Evolutionary conservation across 768 basidiomycete species (phyloP).

Genomic region (Russula olivacea): DNA sequence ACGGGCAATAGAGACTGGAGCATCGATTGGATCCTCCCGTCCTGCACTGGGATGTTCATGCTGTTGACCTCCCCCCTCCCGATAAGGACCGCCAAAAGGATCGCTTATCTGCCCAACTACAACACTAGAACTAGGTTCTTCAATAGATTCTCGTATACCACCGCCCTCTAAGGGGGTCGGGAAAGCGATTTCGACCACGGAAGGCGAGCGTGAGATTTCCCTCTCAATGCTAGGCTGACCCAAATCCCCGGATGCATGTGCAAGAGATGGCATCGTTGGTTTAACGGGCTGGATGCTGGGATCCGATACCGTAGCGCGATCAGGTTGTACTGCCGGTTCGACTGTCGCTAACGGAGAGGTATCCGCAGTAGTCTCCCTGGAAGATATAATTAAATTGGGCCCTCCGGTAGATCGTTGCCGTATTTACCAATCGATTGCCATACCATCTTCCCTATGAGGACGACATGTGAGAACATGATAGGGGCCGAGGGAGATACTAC

Average conservation of each 20-base stretch:
- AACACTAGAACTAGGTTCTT: background rate
- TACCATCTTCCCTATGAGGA: conserved; percentile 22
- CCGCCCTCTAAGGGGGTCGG: no score
- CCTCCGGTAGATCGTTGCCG: background rate
- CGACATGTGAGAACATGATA: background rate
- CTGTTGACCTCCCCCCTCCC: background rate
- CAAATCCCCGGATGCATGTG: background rate
- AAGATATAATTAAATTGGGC: background rate
- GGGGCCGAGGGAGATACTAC: background rate
- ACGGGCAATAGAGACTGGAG: background rate
- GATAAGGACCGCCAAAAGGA: background rate
- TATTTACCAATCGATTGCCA: conserved; percentile 26
- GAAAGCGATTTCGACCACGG: background rate
- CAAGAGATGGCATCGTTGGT: background rate
- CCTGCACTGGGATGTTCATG: background rate
- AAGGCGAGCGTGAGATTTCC: background rate
- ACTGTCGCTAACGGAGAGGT: background rate
- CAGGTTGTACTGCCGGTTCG: conserved; percentile 5
- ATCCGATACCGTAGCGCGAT: background rate
- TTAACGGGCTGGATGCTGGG: background rate
- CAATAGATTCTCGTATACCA: background rate
- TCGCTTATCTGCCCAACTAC: background rate
- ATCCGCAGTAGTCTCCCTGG: conserved; percentile 9
- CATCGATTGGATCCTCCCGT: background rate
- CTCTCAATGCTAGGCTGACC: background rate